phyloP scores from a whole-genome alignment of 805 yeast genomes.

The Pichia pseudocactophila region DNA sequence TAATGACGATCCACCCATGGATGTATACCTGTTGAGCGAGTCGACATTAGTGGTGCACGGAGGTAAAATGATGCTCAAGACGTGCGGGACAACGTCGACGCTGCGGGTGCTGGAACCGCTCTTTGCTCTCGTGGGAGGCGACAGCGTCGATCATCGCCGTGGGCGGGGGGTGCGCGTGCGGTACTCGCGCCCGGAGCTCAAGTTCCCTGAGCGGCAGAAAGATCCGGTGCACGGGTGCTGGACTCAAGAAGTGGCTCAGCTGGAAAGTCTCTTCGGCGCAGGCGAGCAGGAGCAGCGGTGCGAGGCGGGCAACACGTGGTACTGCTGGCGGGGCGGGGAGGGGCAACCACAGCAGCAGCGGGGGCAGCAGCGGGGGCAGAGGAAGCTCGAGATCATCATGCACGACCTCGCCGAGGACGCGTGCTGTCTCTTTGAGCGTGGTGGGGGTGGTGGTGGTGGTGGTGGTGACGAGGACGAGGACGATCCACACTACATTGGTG shows the following conservation, averaged over 20 bases:
- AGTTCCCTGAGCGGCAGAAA: not conserved
- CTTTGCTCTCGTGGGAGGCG: constrained; percentile 37
- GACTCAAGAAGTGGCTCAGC: not conserved
- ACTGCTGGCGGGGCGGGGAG: not conserved
- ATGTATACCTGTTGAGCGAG: constrained; percentile 82
- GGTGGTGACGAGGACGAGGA: no score
- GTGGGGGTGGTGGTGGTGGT: no score
- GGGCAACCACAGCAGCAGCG: no score
- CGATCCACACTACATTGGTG: constrained; percentile 61
- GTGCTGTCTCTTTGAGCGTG: no score
- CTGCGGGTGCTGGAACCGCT: constrained; percentile 64
- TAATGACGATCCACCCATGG: constrained; percentile 30
- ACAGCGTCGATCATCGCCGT: no score
- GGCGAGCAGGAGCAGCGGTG: not conserved
- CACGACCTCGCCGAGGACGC: not conserved
- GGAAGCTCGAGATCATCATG: not conserved
- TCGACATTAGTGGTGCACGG: constrained; percentile 84
- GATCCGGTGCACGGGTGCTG: not conserved
- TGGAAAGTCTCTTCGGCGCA: not conserved
- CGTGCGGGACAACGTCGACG: constrained; percentile 95
- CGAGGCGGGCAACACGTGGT: not conserved
- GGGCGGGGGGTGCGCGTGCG: not conserved
- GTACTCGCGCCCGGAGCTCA: not conserved
- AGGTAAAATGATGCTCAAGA: constrained; percentile 77
- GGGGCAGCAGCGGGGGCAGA: no score